phyloP scores from a whole-genome alignment of 208 protist genomes.

The Vickermania ingenoplastis region DNA sequence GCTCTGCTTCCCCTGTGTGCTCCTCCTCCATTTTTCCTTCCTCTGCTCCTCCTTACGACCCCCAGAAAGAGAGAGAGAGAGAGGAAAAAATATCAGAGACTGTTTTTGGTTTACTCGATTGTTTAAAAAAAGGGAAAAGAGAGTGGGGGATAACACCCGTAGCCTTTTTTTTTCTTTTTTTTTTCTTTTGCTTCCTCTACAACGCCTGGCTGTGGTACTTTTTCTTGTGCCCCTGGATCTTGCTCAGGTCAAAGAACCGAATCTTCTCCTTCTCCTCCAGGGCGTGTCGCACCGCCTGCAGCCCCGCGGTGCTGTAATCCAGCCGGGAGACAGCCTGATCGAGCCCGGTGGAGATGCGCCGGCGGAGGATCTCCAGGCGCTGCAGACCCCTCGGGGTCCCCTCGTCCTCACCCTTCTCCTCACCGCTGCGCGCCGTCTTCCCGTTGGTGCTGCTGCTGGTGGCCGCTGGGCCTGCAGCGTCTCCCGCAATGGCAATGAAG shows the following conservation, averaged over 20 bases:
- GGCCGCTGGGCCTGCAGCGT: neutral
- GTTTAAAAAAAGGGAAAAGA: no score
- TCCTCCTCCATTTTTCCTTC: no score
- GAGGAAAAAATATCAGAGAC: no score
- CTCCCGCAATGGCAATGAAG: neutral
- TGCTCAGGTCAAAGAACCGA: constrained; percentile 73
- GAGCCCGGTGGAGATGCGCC: constrained; percentile 49
- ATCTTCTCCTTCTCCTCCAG: constrained; percentile 57
- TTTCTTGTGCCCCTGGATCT: constrained; percentile 75
- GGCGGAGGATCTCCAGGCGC: constrained; percentile 43
- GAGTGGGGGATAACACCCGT: no score
- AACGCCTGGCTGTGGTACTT: constrained; percentile 67
- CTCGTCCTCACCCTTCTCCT: neutral
- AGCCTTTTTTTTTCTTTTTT: no score
- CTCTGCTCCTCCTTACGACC: no score
- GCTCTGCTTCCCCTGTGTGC: no score
- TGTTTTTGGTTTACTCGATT: no score
- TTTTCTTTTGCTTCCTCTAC: no score
- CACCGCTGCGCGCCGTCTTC: neutral
- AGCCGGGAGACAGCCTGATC: constrained; percentile 44
- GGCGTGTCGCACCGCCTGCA: constrained; percentile 56
- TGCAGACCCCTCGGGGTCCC: constrained; percentile 39
- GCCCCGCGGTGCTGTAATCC: constrained; percentile 65
- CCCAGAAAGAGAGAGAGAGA: no score
- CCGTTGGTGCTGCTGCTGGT: neutral